A percentile compares a stretch with the other conserved stretches of the same genome.
Evolutionary conservation across 2,329 filamentous ascomycete species (phyloP).

Genomic region (Trichophaea hybrida): DNA sequence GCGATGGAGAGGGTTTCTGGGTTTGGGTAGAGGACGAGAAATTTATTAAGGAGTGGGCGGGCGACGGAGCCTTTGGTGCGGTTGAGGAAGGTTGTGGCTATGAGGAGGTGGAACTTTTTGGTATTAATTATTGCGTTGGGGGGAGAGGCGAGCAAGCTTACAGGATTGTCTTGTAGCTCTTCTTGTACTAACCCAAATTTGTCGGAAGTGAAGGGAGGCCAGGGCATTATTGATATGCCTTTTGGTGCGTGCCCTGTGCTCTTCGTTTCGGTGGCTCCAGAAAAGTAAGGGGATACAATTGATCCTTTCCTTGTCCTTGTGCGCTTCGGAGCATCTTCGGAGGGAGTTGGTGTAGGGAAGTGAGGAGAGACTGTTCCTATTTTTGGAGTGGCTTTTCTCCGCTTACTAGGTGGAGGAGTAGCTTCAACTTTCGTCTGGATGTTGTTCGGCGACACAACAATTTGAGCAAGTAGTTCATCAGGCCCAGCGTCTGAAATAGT

Average conservation of each 20-base stretch:
- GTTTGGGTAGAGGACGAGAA: slow-evolving; percentile 56
- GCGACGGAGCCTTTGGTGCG: slow-evolving; percentile 60
- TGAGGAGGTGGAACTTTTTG: slow-evolving; percentile 53
- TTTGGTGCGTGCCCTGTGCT: slow-evolving; percentile 1
- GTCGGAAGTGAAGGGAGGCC: slow-evolving; percentile 49
- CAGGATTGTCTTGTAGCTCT: slow-evolving; percentile 52
- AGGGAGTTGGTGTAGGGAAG: background rate
- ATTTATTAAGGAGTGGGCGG: slow-evolving; percentile 56
- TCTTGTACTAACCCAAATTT: slow-evolving; percentile 76
- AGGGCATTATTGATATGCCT: slow-evolving; percentile 36
- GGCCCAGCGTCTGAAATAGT: background rate
- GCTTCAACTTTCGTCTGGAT: background rate
- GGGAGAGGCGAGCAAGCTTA: background rate
- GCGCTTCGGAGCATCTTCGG: background rate
- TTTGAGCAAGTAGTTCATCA: background rate
- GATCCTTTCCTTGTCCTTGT: background rate
- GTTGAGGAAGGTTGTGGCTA: slow-evolving; percentile 75
- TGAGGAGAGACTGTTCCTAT: background rate
- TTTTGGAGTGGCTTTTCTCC: background rate
- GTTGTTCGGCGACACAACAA: background rate
- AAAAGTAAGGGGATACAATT: background rate
- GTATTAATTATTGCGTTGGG: background rate
- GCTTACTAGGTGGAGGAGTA: background rate
- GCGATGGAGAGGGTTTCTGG: slow-evolving; percentile 42
- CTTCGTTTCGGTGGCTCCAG: background rate